Base-by-base conservation (phyloP, 2,329 filamentous ascomycete genomes). In the Aspergillus oerlinghausenensis region DNA sequence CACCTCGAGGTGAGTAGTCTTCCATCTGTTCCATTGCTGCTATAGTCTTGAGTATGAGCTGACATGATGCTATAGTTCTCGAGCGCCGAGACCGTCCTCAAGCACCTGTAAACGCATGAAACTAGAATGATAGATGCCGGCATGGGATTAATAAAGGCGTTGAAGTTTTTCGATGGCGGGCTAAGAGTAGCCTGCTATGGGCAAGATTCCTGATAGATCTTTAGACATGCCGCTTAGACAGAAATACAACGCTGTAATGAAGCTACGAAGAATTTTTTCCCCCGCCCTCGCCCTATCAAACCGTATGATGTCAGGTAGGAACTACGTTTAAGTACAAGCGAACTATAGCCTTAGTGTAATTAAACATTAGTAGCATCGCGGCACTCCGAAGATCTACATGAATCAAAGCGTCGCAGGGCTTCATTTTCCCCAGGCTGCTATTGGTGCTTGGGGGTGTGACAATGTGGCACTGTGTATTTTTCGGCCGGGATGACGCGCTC, bases 71-170 rank as follows among this genome's bases (percentile, higher is more conserved):
- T 40, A 50, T 53, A 75, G 74, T 73, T 76, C 51, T 76, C 73
- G 38, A 65, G 70, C 50, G 74, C 70, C 43, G 71, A 74, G 32
- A 64, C 69, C 56, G 70, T 77, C 57, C 66, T 76, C 57, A 67
- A 72, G 55, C 67, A 70, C 52, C 66, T 76, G 61, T 76, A 72
- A 71, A 63, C 54, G 47, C 43, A 25, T 54, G 47, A 53, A 59
- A 59, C 35, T 38, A 28, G 38, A 55, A 56, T 50, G 26, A 58
- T 59, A 60, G 56, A 62, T 23, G 35, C 55, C 53, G 14, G 40
- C 52, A 51, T 52, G 55, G 35, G 51, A 29, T 55, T 57, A 56
- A 58, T 62, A 60, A 64, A 47, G 56, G 54, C 56, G 53, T 55
- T 55, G 52, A 50, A 50, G 47, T 61, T 62, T 57, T 50, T 38